These are phyloP conservation scores for Aspergillus puulaauensis DNA, from an alignment of 2,329 filamentous ascomycete genomes.

Conservation along the genomic window DNA sequence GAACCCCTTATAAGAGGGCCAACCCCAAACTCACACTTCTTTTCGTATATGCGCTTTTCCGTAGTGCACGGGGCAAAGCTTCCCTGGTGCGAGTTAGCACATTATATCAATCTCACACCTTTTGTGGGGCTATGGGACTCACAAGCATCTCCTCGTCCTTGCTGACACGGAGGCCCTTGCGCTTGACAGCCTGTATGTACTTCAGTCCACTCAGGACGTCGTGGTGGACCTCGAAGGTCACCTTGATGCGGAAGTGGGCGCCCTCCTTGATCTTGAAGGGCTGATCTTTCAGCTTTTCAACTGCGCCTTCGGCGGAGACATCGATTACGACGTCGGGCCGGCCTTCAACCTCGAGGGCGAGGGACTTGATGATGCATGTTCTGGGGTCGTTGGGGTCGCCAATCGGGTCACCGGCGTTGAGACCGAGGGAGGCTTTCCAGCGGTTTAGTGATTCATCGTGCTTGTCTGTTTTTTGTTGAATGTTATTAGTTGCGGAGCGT, in stretches of 20 bases:
- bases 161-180: conserved; percentile 79
- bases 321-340: conserved; percentile 87
- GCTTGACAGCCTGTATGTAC: conserved; percentile 91
- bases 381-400: conserved; percentile 79
- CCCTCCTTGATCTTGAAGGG: conserved; percentile 99
- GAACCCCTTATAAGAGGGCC: background rate
- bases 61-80: conserved; percentile 93
- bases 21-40: conserved; percentile 70
- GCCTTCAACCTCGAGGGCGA: conserved; percentile 82
- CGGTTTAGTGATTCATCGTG: conserved; percentile 92
- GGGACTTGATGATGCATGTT: conserved; percentile 88
- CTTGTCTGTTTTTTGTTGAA: conserved; percentile 49
- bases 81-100: conserved; percentile 59
- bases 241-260: conserved; percentile 89
- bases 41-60: conserved; percentile 79
- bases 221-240: conserved; percentile 92
- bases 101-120: background rate
- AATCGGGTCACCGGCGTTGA: conserved; percentile 68
- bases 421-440: conserved; percentile 95
- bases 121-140: conserved; percentile 36
- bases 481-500: conserved; percentile 19
- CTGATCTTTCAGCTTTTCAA: conserved; percentile 78
- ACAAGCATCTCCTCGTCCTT: conserved; percentile 99
- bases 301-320: conserved; percentile 69
- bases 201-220: conserved; percentile 93